phyloP scores from a whole-genome alignment of 371 early-diverging fungal species.

The Mucor racemosus region DNA sequence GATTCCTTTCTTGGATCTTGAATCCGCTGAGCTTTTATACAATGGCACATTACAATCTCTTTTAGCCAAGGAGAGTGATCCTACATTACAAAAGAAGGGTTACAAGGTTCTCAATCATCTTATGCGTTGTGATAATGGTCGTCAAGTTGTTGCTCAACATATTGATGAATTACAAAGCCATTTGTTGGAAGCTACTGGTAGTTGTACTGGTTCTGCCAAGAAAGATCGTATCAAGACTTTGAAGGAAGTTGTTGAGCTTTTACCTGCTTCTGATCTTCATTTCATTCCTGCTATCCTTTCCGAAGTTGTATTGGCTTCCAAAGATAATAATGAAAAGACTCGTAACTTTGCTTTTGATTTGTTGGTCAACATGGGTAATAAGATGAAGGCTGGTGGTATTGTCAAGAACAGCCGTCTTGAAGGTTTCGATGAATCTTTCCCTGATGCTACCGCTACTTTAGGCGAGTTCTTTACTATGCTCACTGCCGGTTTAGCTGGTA shows the following conservation, averaged over 20 bases:
- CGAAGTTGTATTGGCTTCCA: conserved; percentile 90
- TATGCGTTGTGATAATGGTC: conserved; percentile 53
- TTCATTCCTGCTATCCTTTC: conserved; percentile 86
- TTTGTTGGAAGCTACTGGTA: conserved; percentile 58
- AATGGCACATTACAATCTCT: conserved; percentile 58
- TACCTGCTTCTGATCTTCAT: conserved; percentile 72
- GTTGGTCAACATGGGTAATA: conserved; percentile 85
- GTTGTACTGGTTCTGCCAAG: conserved; percentile 67
- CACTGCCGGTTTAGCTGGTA: conserved; percentile 92
- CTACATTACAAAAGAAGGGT: conserved; percentile 90
- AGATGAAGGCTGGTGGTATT: conserved; percentile 82
- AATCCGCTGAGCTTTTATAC: conserved; percentile 61
- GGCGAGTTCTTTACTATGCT: conserved; percentile 85
- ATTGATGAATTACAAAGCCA: conserved; percentile 55
- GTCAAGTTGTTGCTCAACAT: conserved; percentile 44
- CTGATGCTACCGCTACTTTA: conserved; percentile 58
- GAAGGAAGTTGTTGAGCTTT: conserved; percentile 53
- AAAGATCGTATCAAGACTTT: conserved; percentile 73
- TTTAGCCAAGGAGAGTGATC: conserved; percentile 69
- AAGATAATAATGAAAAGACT: conserved; percentile 92
- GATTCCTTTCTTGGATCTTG: conserved; percentile 72
- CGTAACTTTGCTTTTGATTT: conserved; percentile 85
- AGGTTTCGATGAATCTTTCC: conserved; percentile 59
- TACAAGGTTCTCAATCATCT: conserved; percentile 85
- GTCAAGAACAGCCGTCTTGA: conserved; percentile 59